Conservation (phyloP, 2,329 filamentous ascomycete genomes). For the Colletotrichum eleusines region DNA sequence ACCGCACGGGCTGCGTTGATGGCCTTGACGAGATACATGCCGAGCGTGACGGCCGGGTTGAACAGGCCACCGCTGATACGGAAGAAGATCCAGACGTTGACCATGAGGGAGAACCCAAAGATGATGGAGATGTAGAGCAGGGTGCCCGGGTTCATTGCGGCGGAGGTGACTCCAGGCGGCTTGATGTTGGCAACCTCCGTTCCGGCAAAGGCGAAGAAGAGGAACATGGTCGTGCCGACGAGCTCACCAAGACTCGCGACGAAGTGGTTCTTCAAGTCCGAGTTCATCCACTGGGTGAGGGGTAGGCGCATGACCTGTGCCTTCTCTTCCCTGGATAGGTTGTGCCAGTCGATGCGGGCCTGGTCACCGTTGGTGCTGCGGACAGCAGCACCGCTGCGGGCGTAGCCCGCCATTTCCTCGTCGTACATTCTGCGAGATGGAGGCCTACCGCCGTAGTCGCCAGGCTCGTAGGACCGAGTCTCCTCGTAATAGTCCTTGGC, state of each 20-base stretch:
- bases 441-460: conserved; percentile 34
- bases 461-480: conserved; percentile 30
- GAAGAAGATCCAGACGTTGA: conserved; percentile 63
- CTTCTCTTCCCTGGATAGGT: conserved; percentile 55
- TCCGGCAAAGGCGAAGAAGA: conserved; percentile 58
- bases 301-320: conserved; percentile 58
- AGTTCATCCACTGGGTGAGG: conserved; percentile 61
- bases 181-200: conserved; percentile 56
- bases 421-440: conserved; percentile 39
- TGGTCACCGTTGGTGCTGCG: conserved; percentile 40
- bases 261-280: conserved; percentile 58
- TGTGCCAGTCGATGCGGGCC: conserved; percentile 53
- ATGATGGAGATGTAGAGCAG: conserved; percentile 57
- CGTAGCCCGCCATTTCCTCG: conserved; percentile 39
- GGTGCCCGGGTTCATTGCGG: conserved; percentile 58
- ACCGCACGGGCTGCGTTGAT: conserved; percentile 59
- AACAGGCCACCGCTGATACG: conserved; percentile 57
- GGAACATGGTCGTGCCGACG: conserved; percentile 57
- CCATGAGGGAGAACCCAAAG: conserved; percentile 59
- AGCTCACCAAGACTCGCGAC: conserved; percentile 55
- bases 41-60: conserved; percentile 60
- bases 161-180: conserved; percentile 53
- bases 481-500: conserved; percentile 39
- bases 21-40: conserved; percentile 63
- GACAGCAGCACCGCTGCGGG: conserved; percentile 20